Evolutionary conservation across 2,329 filamentous ascomycete species (phyloP).

Genomic region (Botrytis aclada): DNA sequence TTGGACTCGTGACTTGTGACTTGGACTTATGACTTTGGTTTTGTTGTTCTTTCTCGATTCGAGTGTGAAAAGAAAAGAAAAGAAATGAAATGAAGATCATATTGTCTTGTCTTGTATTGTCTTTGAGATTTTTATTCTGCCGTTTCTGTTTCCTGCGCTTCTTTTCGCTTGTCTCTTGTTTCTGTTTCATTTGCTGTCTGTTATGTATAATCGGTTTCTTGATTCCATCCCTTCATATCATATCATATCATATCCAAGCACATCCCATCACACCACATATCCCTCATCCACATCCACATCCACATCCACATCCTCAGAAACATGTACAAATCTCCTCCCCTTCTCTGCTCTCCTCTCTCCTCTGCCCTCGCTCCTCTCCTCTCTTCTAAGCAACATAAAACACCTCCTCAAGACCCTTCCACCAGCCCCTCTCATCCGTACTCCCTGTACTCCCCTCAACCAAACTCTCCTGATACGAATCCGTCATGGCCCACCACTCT

Average conservation of each 20-base stretch:
- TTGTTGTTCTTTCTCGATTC: background rate
- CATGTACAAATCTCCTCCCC: too few species aligned
- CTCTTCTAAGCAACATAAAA: constrained; percentile 51
- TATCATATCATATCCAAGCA: too few species aligned
- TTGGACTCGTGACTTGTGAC: background rate
- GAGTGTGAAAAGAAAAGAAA: background rate
- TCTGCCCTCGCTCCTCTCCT: too few species aligned
- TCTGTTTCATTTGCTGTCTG: background rate
- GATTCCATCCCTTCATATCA: too few species aligned
- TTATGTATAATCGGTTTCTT: background rate
- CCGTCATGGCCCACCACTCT: constrained; percentile 81
- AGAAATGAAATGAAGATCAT: too few species aligned
- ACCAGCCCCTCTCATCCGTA: constrained; percentile 62
- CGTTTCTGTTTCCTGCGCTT: background rate
- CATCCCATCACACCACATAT: background rate
- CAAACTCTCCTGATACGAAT: constrained; percentile 66
- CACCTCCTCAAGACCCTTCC: constrained; percentile 66
- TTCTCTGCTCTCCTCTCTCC: too few species aligned
- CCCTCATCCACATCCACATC: too few species aligned
- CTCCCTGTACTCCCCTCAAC: constrained; percentile 58
- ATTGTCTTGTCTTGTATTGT: too few species aligned
- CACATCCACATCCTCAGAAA: too few species aligned
- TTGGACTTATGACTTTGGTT: background rate
- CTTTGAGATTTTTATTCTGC: background rate
- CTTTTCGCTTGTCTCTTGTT: background rate